Evolutionary conservation across 192 early-diverging fungal species (phyloP).

Genomic region (Coemansia sp.): DNA sequence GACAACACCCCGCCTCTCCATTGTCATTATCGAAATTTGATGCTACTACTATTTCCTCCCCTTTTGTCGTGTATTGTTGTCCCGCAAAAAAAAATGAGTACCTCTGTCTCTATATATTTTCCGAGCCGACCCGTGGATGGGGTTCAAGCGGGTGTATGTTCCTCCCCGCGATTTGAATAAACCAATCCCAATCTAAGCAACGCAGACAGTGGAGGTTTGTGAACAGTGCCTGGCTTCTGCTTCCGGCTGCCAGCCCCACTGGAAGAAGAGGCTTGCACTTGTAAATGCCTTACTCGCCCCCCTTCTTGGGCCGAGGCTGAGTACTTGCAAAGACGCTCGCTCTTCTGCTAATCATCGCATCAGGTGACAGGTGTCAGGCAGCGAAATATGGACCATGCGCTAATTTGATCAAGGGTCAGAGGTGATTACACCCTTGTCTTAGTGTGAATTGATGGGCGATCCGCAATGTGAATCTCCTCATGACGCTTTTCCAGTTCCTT

Average conservation of each 20-base stretch:
- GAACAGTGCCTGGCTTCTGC: neutral
- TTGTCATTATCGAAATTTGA: neutral
- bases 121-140: neutral
- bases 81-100: neutral
- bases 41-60: neutral
- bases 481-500: no score
- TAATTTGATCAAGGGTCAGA: no score
- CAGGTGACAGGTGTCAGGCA: no score
- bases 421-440: no score
- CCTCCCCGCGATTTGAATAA: neutral
- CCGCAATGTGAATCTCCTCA: no score
- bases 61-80: neutral
- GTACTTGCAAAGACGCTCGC: neutral
- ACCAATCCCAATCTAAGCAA: neutral
- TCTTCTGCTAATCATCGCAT: no score
- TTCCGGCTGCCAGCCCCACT: neutral
- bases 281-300: neutral
- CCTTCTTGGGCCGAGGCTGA: neutral
- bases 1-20: neutral
- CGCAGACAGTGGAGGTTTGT: neutral
- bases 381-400: no score
- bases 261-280: neutral
- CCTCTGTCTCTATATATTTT: conserved; percentile 2
- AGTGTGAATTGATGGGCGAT: no score
- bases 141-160: neutral